Percentiles rank a stretch among this genome's conserved stretches.
These are phyloP conservation scores for Ilyonectria robusta DNA, from an alignment of 2,329 filamentous ascomycete species.

Conservation along the genomic window DNA sequence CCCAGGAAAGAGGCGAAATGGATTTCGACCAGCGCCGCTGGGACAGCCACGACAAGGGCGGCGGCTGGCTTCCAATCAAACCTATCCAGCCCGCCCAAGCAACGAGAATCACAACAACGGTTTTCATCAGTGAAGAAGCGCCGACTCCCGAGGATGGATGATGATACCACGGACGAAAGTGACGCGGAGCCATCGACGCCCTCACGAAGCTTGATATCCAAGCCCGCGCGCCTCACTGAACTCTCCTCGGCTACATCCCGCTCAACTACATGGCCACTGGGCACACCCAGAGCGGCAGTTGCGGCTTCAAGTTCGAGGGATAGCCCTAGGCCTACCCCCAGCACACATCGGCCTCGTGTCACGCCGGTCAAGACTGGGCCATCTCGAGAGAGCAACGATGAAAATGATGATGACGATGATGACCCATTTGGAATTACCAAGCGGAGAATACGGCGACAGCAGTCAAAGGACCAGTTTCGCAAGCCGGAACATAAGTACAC, in stretches of 20 bases:
- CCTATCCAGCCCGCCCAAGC: conserved; percentile 33
- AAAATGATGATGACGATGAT: conserved; percentile 48
- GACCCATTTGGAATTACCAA: conserved; percentile 55
- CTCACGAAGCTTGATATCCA: conserved; percentile 25
- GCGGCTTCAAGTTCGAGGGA: conserved; percentile 25
- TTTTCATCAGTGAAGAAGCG: conserved; percentile 33
- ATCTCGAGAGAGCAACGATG: conserved; percentile 22
- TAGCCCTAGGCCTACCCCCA: conserved; percentile 9
- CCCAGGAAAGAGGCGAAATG: conserved; percentile 52
- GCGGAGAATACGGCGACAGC: conserved; percentile 49
- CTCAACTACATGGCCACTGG: conserved; percentile 31
- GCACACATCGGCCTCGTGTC: conserved; percentile 19
- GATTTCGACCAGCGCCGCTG: conserved; percentile 43
- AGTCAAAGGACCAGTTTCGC: conserved; percentile 49
- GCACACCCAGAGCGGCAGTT: conserved; percentile 31
- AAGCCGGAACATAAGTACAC: conserved; percentile 33
- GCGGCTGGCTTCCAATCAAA: conserved; percentile 47
- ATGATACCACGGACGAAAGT: conserved; percentile 37
- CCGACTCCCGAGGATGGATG: conserved; percentile 23
- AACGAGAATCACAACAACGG: conserved; percentile 4
- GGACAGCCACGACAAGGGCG: conserved; percentile 43
- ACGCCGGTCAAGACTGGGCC: conserved; percentile 20
- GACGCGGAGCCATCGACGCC: conserved; percentile 39
- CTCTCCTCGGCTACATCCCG: conserved; percentile 30
- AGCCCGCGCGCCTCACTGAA: conserved; percentile 15